Evolutionary conservation across 768 basidiomycete species (phyloP), one percentile per base, ranked within the genome.

Genomic region (Pulveroboletus sp.): DNA sequence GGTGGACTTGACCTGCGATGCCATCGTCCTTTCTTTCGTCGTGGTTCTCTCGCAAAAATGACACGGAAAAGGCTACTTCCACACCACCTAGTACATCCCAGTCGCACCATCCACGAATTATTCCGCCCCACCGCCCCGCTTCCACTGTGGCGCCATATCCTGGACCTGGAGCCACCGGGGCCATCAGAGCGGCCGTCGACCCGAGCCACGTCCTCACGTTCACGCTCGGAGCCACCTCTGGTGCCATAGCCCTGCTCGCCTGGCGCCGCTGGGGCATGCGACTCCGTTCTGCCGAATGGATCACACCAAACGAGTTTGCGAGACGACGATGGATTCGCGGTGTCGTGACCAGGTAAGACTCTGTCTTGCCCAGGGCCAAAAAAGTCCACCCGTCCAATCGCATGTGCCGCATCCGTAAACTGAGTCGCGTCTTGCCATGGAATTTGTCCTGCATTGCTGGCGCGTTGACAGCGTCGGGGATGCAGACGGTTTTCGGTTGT

Each of bases 401-500:
- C 27, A 29, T 33, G 32, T 10, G n/a, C 33, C 12, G 7, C 36
- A 17, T 27, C 1, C 27, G 8, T 38, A 19, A 38, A 39, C 45
- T 46, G 38, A 46, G 46, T 34, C 27, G 27, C 12, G 12, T 29
- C 40, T 5, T 33, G 31, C 25, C 17, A 20, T 21, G 35, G 24
- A 13, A 34, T 16, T 11, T 16, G 3, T 27, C 16, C 27, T 35
- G 16, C 33, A 39, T 14, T 23, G 11, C n/a, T 27, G 24, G 25
- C n/a, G 27, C 44, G 23, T 35, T 13, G 40, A 17, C 51, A 90
- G 89, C 52, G 90, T 92, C 43, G 88, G 88, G 4, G 91, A 94
- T 59, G 83, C 78, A 12, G 94, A 97, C 67, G 91, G 91, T 61
- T 94, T 95, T 65, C 67, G 70, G 41, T 42, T 98, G 25, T 97